A percentile compares a stretch with the other conserved stretches of the same genome.
Evolutionary conservation across 805 yeast genomes (phyloP).

Genomic region (Sporopachydermia lactativora): DNA sequence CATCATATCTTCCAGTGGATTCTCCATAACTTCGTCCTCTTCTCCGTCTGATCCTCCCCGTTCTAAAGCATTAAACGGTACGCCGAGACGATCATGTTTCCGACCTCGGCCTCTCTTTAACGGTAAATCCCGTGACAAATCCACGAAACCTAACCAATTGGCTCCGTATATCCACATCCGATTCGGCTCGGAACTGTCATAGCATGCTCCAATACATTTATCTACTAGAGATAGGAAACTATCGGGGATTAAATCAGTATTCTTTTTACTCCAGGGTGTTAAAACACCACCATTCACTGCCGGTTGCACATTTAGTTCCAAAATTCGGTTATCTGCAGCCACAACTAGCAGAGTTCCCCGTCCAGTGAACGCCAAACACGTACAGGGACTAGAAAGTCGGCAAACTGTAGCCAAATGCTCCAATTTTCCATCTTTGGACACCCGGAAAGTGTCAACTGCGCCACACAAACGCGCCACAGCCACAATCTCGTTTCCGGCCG

Average conservation of each 20-base stretch:
- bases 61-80: slow-evolving; percentile 21
- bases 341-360: slow-evolving; percentile 42
- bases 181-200: slow-evolving; percentile 24
- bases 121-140: slow-evolving; percentile 45
- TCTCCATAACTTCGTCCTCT: slow-evolving; percentile 7
- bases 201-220: slow-evolving; percentile 60
- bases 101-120: slow-evolving; percentile 18
- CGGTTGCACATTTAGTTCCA: slow-evolving; percentile 42
- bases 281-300: slow-evolving; percentile 14
- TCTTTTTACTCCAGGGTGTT: slow-evolving; percentile 69
- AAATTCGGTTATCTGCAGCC: slow-evolving; percentile 60
- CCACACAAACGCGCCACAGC: slow-evolving; percentile 57
- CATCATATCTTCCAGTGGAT: slow-evolving; percentile 5
- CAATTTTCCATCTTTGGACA: slow-evolving; percentile 6
- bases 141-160: slow-evolving; percentile 67
- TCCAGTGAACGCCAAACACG: not conserved
- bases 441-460: slow-evolving; percentile 36
- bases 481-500: slow-evolving; percentile 24
- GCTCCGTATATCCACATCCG: slow-evolving; percentile 82
- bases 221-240: slow-evolving; percentile 44
- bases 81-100: slow-evolving; percentile 31
- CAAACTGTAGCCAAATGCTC: slow-evolving; percentile 7
- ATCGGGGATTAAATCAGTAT: slow-evolving; percentile 61
- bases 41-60: slow-evolving; percentile 14
- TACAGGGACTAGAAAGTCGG: slow-evolving; percentile 8